Evolutionary conservation across 106 monocot species (phyloP).

Genomic region (Dendrobium officinale): DNA sequence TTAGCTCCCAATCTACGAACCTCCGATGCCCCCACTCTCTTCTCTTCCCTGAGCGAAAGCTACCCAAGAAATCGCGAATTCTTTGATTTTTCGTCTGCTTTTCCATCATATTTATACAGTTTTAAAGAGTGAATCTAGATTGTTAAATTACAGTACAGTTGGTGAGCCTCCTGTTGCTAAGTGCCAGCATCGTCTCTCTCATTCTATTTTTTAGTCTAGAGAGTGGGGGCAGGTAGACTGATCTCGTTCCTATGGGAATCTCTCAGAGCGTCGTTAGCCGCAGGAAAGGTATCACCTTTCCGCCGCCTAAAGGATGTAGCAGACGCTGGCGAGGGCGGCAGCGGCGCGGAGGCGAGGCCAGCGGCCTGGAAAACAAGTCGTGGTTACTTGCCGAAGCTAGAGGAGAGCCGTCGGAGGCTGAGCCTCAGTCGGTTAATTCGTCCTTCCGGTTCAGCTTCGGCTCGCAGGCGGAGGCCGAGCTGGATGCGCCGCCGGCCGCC

Average conservation of each 20-base stretch:
- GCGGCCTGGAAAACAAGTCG: conserved; percentile 18
- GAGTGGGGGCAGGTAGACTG: background rate
- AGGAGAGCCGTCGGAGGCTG: conserved; percentile 7
- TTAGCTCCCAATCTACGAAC: background rate
- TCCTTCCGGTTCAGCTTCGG: conserved; percentile 64
- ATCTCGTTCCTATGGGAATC: background rate
- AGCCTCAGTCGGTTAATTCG: conserved; percentile 33
- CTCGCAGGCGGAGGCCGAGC: conserved; percentile 38
- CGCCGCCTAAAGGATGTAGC: conserved; percentile 8
- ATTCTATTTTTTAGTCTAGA: background rate
- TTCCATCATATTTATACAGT: background rate
- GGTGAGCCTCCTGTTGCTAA: conserved; percentile 4
- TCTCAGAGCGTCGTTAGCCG: conserved; percentile 7
- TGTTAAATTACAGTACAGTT: conserved; percentile 4
- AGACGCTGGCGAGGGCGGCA: background rate
- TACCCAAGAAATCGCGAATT: background rate
- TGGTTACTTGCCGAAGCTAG: conserved; percentile 33
- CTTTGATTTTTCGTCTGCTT: background rate
- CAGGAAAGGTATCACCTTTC: conserved; percentile 4
- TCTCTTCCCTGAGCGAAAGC: background rate
- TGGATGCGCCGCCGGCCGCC: background rate
- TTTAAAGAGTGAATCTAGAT: background rate
- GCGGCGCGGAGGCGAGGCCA: background rate
- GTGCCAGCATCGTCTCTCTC: background rate
- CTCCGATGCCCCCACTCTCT: background rate